Conservation (phyloP, 2,329 filamentous ascomycete genomes). For the Neopestalotiopsis sp. region DNA sequence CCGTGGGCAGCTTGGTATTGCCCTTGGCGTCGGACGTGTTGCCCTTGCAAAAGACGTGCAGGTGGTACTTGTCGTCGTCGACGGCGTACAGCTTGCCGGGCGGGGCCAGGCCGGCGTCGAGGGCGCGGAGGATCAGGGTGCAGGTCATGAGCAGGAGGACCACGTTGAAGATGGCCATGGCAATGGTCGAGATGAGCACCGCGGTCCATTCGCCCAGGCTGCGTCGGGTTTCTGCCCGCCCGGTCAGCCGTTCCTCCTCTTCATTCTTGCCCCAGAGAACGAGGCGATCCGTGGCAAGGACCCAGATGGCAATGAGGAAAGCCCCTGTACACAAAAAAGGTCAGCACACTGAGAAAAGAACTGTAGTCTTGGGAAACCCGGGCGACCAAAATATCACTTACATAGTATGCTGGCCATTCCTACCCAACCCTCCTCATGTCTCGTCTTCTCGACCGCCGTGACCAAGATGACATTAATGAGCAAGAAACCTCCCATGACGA, state of each 20-base stretch:
- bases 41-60: conserved; percentile 88
- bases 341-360: background rate
- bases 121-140: conserved; percentile 78
- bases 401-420: conserved; percentile 85
- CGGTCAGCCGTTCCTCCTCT: conserved; percentile 91
- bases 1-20: conserved; percentile 71
- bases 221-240: conserved; percentile 83
- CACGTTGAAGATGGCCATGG: conserved; percentile 71
- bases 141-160: conserved; percentile 78
- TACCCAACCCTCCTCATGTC: conserved; percentile 88
- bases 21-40: conserved; percentile 65
- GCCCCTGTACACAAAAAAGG: conserved; percentile 57
- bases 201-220: conserved; percentile 84
- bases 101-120: conserved; percentile 76
- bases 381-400: conserved; percentile 30
- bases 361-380: too few relatives aligned
- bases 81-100: conserved; percentile 82
- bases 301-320: conserved; percentile 79
- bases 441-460: conserved; percentile 73
- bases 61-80: conserved; percentile 81
- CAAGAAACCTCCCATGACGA: conserved; percentile 70
- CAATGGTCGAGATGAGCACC: conserved; percentile 76
- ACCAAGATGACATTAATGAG: conserved; percentile 81
- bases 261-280: conserved; percentile 92
- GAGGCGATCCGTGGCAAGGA: conserved; percentile 77